phyloP scores from a whole-genome alignment of 2,329 filamentous ascomycete species.

The Davidsoniella neocaledoniae region DNA sequence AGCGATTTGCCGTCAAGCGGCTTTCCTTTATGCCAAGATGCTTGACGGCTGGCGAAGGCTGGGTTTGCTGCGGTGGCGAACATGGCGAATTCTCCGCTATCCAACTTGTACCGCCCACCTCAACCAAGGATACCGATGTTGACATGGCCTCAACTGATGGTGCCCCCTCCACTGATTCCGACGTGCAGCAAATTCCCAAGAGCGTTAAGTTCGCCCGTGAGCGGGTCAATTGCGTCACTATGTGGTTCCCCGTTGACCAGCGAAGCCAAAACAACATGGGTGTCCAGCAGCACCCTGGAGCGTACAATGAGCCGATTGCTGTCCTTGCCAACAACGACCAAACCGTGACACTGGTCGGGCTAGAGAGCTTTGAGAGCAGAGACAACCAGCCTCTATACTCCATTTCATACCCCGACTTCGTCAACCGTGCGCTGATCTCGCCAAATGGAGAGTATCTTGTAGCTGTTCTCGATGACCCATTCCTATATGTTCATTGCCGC shows the following conservation, averaged over 20 bases:
- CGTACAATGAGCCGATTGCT: slow-evolving; percentile 41
- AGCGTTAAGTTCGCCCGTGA: slow-evolving; percentile 40
- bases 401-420: slow-evolving; percentile 62
- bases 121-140: not conserved
- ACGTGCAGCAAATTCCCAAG: slow-evolving; percentile 16
- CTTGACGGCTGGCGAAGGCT: slow-evolving; percentile 70
- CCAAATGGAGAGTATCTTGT: slow-evolving; percentile 68
- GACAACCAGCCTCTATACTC: slow-evolving; percentile 45
- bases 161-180: not conserved
- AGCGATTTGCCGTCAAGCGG: slow-evolving; percentile 26
- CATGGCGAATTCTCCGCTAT: slow-evolving; percentile 76
- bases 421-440: slow-evolving; percentile 90
- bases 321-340: slow-evolving; percentile 82
- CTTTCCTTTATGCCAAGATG: slow-evolving; percentile 66
- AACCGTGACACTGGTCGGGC: slow-evolving; percentile 67
- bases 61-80: slow-evolving; percentile 81
- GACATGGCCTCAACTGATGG: not conserved
- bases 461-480: slow-evolving; percentile 75
- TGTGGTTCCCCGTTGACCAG: slow-evolving; percentile 38
- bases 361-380: slow-evolving; percentile 39
- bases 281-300: slow-evolving; percentile 14
- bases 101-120: slow-evolving; percentile 27
- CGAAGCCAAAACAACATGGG: slow-evolving; percentile 14
- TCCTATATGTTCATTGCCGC: slow-evolving; percentile 65
- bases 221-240: slow-evolving; percentile 49